Base-by-base conservation (phyloP, 768 basidiomycete species). In the Piloderma croceum region DNA sequence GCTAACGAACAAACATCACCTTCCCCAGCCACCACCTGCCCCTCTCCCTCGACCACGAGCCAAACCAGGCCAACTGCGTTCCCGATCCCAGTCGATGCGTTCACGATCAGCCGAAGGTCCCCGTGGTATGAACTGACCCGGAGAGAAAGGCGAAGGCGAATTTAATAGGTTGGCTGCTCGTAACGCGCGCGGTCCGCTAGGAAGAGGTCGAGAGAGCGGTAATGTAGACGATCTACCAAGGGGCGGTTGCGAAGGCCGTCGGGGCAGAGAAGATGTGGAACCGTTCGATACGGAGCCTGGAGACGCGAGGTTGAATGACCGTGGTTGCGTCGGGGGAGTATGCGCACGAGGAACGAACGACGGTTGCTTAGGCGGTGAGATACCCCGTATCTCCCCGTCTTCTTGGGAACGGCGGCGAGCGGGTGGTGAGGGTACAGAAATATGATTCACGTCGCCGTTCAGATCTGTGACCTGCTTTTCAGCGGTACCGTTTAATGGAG, bases 81-180 rank as follows among this genome's bases (percentile, higher is more conserved):
- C 63, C n/a, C 68, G 57, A 12, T 72, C 71, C 58, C 70, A 61
- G 13, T 73, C 74, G 11, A 47, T 42, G 11, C 72, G 57, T 17
- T 77, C 75, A 3, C 76, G 63, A 49, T 76, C 76, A 2, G 71
- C 73, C 7, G 69, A 71, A 3, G 74, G 76, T 4, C 73, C 74
- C 1, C 76, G 65, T 24, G 76, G 74, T 4, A 67, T 61, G 33
- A 65, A 61, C 29, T 61, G 52, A 31, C 49, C 51, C 35, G 31
- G 20, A 7, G 52, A 38, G 20, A 40, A 25, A 31, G 49, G 54
- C 2, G 54, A 31, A 2, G 49, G 44, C 20, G 56, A 25, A 29
- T 59, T 49, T 15, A 3, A 50, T 48, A 9, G 54, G 31, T 38
- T 53, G 58, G 31, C 38, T 48, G 18, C 61, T 15, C 64, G 55